Evolutionary conservation across 768 basidiomycete genomes (phyloP), one percentile per base, ranked within the genome.

Genomic region (Candolleomyces aberdarensis): DNA sequence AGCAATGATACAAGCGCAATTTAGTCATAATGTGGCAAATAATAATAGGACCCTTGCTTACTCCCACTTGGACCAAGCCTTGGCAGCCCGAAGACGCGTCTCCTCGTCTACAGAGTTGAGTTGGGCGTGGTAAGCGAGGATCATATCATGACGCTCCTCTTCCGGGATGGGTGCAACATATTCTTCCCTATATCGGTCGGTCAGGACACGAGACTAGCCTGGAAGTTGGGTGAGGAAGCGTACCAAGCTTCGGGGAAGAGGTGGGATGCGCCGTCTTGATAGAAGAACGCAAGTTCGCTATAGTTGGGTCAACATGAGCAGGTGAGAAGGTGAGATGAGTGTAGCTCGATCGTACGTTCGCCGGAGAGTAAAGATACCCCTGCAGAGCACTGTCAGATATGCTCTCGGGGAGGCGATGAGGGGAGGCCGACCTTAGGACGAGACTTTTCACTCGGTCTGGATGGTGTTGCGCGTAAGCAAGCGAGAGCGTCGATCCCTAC

Each of bases 41-140:
- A n/a, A n/a, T n/a, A n/a, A n/a, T n/a, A n/a, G n/a, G n/a, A n/a
- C n/a, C n/a, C n/a, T n/a, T n/a, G n/a, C 41, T 43, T 66, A 92
- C 92, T 96, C 94, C 91, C 92, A 96, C 70, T 88, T 91, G 19
- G 88, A 78, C 93, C 94, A 96, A 3, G 92, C 91, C 67, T 83
- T 90, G 3, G 93, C 93, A 11, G 93, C 94, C 7, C 60, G 75
- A 36, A 89, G 65, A 39, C 89, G 80, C 3, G 78, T 83, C 65
- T 82, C 76, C 36, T 90, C 85, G 67, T 96, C 89, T 1, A 77
- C 75, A 7, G 90, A 86, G 67, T 86, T 87, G 50, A 96, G 83
- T 57, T 87, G 89, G 4, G 82, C 79, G 66, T 95, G 89, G 71
- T 97, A 98, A 0, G 96, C 96, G 9, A 80, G 71, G 48, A 97